phyloP scores from a whole-genome alignment of 2,329 filamentous ascomycete species.

The Helotiales sp. region DNA sequence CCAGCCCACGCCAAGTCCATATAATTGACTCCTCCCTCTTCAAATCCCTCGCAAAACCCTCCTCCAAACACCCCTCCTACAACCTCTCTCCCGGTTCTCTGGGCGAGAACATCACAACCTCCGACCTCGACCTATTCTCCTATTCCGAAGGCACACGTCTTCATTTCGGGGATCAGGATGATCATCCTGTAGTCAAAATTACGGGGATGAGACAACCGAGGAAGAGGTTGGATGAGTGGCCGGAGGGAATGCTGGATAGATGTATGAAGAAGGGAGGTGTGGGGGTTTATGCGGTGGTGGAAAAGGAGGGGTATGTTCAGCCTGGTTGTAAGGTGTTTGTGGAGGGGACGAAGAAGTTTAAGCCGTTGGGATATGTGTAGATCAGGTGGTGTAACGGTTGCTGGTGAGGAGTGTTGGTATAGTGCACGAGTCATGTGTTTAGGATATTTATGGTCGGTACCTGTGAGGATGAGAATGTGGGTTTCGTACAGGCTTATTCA shows the following conservation, averaged over 20 bases:
- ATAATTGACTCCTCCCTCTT: conserved; percentile 18
- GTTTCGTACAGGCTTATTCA: no score
- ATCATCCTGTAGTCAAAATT: conserved; percentile 18
- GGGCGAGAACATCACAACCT: conserved; percentile 30
- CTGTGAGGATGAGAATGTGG: no score
- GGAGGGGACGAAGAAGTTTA: conserved; percentile 12
- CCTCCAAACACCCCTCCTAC: not conserved
- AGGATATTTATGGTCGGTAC: no score
- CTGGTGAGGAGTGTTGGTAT: no score
- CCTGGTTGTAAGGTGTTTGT: conserved; percentile 11
- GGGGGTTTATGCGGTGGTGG: conserved; percentile 20
- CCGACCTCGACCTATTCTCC: conserved; percentile 16
- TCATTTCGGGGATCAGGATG: conserved; percentile 19
- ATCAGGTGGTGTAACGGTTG: no score
- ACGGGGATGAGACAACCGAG: conserved; percentile 24
- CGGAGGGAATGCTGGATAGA: conserved; percentile 26
- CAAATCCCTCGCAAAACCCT: conserved; percentile 6
- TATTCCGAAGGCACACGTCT: conserved; percentile 18
- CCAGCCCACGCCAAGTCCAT: conserved; percentile 18
- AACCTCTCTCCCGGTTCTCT: conserved; percentile 18
- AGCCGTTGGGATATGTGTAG: conserved; percentile 15
- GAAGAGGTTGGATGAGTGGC: conserved; percentile 20
- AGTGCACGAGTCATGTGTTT: no score
- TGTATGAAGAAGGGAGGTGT: not conserved
- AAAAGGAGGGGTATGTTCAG: conserved; percentile 21